Evolutionary conservation across 495 filamentous ascomycete genomes (phyloP).

Genomic region (Trichoderma asperelloides): DNA sequence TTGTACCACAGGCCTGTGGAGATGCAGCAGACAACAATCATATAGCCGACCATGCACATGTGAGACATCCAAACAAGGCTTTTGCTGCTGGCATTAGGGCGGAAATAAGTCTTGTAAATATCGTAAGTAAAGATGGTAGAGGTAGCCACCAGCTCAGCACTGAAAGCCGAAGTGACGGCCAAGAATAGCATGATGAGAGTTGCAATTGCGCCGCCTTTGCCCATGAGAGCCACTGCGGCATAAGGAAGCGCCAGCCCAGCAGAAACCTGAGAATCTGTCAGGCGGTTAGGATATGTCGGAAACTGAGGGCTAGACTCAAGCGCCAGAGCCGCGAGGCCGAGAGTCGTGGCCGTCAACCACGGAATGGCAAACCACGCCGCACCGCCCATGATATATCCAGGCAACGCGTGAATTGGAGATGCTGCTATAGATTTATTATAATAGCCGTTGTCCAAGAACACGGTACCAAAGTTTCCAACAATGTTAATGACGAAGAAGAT

Average conservation of each 20-base stretch:
- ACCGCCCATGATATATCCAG: slow-evolving; percentile 42
- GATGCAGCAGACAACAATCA: slow-evolving; percentile 31
- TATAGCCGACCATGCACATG: slow-evolving; percentile 37
- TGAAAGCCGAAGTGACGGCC: slow-evolving; percentile 41
- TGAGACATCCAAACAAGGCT: slow-evolving; percentile 41
- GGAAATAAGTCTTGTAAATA: slow-evolving; percentile 46
- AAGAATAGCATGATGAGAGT: slow-evolving; percentile 45
- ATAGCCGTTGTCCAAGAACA: slow-evolving; percentile 39
- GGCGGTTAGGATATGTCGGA: slow-evolving; percentile 45
- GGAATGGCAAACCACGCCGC: slow-evolving; percentile 45
- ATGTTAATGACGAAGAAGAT: slow-evolving; percentile 38
- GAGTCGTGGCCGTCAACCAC: slow-evolving; percentile 39
- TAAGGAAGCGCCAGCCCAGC: slow-evolving; percentile 40
- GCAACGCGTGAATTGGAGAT: slow-evolving; percentile 33
- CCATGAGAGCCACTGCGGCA: slow-evolving; percentile 39
- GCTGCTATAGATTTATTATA: slow-evolving; percentile 44
- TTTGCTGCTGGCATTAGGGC: slow-evolving; percentile 31
- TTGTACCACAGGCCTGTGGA: slow-evolving; percentile 31
- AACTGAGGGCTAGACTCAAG: slow-evolving; percentile 37
- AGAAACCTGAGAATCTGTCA: slow-evolving; percentile 32
- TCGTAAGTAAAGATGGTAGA: slow-evolving; percentile 48
- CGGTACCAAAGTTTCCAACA: slow-evolving; percentile 31
- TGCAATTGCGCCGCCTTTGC: slow-evolving; percentile 38
- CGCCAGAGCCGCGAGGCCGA: slow-evolving; percentile 40
- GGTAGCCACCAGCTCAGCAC: slow-evolving; percentile 46